phyloP scores from a whole-genome alignment of 2,329 filamentous ascomycete species.

The Diaporthe sp. region DNA sequence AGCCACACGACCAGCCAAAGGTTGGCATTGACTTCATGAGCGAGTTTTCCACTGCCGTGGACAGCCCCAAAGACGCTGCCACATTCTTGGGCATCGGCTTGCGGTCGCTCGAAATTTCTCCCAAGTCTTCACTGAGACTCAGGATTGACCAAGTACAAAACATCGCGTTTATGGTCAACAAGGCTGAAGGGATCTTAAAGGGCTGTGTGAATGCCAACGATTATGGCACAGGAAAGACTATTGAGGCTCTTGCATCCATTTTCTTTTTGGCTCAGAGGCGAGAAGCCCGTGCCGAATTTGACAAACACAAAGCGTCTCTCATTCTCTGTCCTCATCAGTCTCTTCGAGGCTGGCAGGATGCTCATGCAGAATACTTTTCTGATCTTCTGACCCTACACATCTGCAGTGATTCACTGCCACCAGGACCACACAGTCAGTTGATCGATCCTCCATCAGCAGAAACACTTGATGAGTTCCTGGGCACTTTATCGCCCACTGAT shows the following conservation, averaged over 20 bases:
- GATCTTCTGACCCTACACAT: not conserved
- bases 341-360: conserved; percentile 9
- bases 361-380: conserved; percentile 5
- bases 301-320: not conserved
- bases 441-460: not conserved
- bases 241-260: conserved; percentile 22
- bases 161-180: conserved; percentile 27
- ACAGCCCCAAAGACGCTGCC: not conserved
- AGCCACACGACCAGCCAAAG: not conserved
- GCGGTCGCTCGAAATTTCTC: not conserved
- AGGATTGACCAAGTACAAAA: conserved; percentile 31
- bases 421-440: not conserved
- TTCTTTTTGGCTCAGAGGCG: conserved; percentile 20
- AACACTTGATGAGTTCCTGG: not conserved
- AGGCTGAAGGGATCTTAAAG: not conserved
- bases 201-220: conserved; percentile 25
- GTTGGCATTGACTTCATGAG: not conserved
- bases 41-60: conserved; percentile 1
- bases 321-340: conserved; percentile 15
- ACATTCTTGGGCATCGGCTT: conserved; percentile 6
- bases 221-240: conserved; percentile 16
- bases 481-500: not conserved
- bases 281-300: not conserved
- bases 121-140: not conserved
- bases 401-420: not conserved